Evolutionary conservation across 768 basidiomycete genomes (phyloP), one percentile per base, ranked within the genome.

Genomic region (Hysterangium stoloniferum): DNA sequence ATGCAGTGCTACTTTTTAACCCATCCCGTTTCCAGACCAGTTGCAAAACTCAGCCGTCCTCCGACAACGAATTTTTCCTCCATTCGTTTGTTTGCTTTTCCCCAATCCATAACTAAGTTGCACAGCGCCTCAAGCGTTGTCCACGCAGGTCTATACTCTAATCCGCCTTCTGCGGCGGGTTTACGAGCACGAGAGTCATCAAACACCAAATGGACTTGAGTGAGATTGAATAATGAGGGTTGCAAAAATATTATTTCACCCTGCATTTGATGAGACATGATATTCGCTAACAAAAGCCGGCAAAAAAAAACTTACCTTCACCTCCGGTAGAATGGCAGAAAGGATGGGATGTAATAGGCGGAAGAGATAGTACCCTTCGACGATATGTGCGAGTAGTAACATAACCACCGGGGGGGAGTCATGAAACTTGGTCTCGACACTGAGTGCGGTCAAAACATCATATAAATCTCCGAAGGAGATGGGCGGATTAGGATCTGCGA

Each of bases 401-500:
- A 87, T 79, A 22, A 72, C 31, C 0, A 84, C 85, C 3, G 80
- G 72, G 1, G 84, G 80, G 5, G 86, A 29, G 13, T 59, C 38
- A 1, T 72, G 74, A 66, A 85, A 86, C 3, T 61, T 63, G 37
- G 74, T 77, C 49, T 77, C 75, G n/a, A 74, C 71, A 4, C 75
- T 72, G 35, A 88, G 70, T 2, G 77, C 74, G 29, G 69, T 68
- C 31, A 88, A 67, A 3, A 68, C 69, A 22, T 65, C 67, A 59
- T 84, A 79, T 25, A 78, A 66, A 56, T 89, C 86, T 15, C 82
- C 77, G 51, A 72, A 82, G 4, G 81, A 80, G 2, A 73, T 63
- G 13, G 80, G 73, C 0, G 78, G 76, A 6, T 83, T 83, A 1
- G 82, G 74, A 60, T 89, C 84, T 1, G 79, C 71, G 47, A 88